These are phyloP conservation scores for Glaciozyma antarctica DNA, from an alignment of 768 basidiomycete genomes.

Conservation along the genomic window DNA sequence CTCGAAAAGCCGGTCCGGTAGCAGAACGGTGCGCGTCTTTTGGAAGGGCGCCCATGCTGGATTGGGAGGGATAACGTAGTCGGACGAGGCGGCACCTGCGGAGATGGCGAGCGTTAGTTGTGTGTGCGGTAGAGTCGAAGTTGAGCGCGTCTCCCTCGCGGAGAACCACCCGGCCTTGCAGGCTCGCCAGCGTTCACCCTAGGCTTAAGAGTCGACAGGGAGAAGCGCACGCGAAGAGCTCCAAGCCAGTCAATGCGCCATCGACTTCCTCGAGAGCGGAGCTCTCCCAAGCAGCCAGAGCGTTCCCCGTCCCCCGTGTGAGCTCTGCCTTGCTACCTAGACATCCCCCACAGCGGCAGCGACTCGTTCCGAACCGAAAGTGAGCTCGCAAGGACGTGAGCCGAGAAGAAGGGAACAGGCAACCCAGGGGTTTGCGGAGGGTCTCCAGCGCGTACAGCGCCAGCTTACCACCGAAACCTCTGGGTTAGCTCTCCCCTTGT, in stretches of 20 bases:
- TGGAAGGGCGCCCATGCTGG: slow-evolving; percentile 34
- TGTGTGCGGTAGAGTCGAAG: background rate
- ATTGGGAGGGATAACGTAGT: slow-evolving; percentile 31
- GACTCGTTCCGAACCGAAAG: no score
- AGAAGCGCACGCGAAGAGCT: no score
- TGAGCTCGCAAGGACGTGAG: no score
- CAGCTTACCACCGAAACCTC: no score
- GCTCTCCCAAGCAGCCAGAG: background rate
- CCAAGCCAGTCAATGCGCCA: background rate
- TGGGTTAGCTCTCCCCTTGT: no score
- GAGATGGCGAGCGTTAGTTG: background rate
- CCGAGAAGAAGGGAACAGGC: no score
- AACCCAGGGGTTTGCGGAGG: no score
- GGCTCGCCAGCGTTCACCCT: no score
- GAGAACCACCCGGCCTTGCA: no score
- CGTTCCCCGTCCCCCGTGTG: background rate
- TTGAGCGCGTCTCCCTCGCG: no score
- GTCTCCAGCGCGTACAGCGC: no score
- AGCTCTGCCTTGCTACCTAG: background rate
- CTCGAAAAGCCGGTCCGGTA: slow-evolving; percentile 33
- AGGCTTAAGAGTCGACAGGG: no score
- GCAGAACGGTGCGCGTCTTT: slow-evolving; percentile 30
- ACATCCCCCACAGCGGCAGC: background rate
- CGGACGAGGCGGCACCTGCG: slow-evolving; percentile 30
- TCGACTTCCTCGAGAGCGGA: background rate